phyloP scores from a whole-genome alignment of 2,329 filamentous ascomycete species.

The Alternaria burnsii region DNA sequence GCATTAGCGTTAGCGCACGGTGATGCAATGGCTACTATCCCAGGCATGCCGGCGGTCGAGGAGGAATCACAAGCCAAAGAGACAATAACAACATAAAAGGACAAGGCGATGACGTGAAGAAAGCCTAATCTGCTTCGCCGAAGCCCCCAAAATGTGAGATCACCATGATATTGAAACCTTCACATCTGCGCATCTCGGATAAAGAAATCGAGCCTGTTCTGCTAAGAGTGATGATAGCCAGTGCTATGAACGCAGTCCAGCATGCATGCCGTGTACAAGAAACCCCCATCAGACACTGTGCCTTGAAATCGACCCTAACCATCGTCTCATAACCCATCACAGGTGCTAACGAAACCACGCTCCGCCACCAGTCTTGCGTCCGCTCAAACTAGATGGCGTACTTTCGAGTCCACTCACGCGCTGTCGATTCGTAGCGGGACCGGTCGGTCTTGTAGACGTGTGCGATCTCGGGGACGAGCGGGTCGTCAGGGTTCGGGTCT shows the following conservation, averaged over 20 bases:
- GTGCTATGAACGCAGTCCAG: conserved; percentile 44
- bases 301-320: conserved; percentile 29
- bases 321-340: conserved; percentile 31
- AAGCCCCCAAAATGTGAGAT: neutral
- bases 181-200: neutral
- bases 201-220: conserved; percentile 33
- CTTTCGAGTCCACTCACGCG: conserved; percentile 98
- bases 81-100: neutral
- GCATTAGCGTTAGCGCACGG: neutral
- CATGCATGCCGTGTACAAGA: conserved; percentile 38
- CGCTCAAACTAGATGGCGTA: conserved; percentile 79
- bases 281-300: conserved; percentile 43
- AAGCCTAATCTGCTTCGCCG: neutral
- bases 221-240: conserved; percentile 44
- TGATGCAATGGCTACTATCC: conserved; percentile 4
- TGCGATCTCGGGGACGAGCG: conserved; percentile 97
- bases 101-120: neutral
- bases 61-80: neutral
- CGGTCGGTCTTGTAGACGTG: conserved; percentile 99
- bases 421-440: conserved; percentile 93
- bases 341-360: conserved; percentile 37
- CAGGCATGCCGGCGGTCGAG: conserved; percentile 8
- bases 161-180: neutral
- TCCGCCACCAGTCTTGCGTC: neutral
- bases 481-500: conserved; percentile 98